A percentile compares a stretch with the other conserved stretches of the same genome.
These are phyloP conservation scores for Mucor indicus DNA, from an alignment of 371 early-diverging fungal genomes.

Conservation along the genomic window DNA sequence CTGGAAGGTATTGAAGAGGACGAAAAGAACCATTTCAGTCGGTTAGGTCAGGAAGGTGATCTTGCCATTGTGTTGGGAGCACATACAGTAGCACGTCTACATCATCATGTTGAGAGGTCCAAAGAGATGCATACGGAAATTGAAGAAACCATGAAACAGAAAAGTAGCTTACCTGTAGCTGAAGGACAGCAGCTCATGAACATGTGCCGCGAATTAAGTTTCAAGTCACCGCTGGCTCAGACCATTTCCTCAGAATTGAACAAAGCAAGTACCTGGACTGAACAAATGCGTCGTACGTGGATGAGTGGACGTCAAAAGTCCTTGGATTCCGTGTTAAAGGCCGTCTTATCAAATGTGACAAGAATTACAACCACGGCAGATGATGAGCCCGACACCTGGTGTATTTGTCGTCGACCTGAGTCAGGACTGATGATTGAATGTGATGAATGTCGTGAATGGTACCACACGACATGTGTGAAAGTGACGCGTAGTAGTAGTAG, in stretches of 20 bases:
- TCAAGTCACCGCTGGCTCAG: conserved; percentile 6
- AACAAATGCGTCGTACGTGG: conserved; percentile 4
- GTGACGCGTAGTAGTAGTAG: no score
- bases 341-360: conserved; percentile 8
- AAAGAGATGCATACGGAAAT: conserved; percentile 5
- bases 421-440: conserved; percentile 78
- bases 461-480: conserved; percentile 71
- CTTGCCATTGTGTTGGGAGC: conserved; percentile 10
- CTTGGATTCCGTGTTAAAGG: conserved; percentile 5
- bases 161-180: conserved; percentile 7
- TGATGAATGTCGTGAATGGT: conserved; percentile 77
- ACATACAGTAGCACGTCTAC: conserved; percentile 1
- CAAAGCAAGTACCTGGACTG: conserved; percentile 9
- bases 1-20: conserved; percentile 5
- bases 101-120: conserved; percentile 3
- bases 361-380: conserved; percentile 2
- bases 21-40: conserved; percentile 1
- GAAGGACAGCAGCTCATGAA: conserved; percentile 8
- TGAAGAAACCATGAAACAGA: not conserved
- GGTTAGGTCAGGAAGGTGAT: not conserved
- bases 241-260: conserved; percentile 1
- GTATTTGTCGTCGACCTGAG: conserved; percentile 61
- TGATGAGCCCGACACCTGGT: conserved; percentile 36
- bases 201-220: conserved; percentile 3
- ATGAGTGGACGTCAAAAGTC: conserved; percentile 18